These are phyloP conservation scores for Liquidambar formosana DNA, from an alignment of 164 flowering plant species.

Conservation along the genomic window DNA sequence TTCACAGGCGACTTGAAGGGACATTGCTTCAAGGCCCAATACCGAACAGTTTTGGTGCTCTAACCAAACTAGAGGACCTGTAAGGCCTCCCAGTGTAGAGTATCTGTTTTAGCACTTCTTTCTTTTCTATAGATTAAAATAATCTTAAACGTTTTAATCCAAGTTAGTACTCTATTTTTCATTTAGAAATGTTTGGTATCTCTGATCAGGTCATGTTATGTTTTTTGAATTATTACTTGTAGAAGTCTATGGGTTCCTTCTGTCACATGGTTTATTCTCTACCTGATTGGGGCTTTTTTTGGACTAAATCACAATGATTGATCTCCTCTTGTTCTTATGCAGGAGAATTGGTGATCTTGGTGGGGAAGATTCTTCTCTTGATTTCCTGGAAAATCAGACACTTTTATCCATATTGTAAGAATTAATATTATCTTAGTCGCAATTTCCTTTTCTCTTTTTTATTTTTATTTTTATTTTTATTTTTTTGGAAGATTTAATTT, in stretches of 20 bases:
- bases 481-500: no score
- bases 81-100: conserved; percentile 17
- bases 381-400: conserved; percentile 35
- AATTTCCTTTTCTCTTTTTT: not conserved
- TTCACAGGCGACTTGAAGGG: conserved; percentile 45
- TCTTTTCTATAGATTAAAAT: no score
- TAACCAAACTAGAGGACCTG: conserved; percentile 48
- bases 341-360: conserved; percentile 54
- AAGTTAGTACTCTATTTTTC: no score
- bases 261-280: no score
- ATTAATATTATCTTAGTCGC: not conserved
- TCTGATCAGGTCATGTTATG: no score
- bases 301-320: no score
- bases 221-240: no score
- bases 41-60: conserved; percentile 41
- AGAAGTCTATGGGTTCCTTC: no score
- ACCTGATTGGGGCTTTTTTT: no score
- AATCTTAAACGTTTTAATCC: no score
- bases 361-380: conserved; percentile 39
- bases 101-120: not conserved
- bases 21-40: conserved; percentile 53
- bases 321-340: not conserved
- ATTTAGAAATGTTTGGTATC: no score
- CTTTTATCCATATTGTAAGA: conserved; percentile 47
- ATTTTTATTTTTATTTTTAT: not conserved